phyloP scores from a whole-genome alignment of 768 basidiomycete species.

The Collybia nuda region DNA sequence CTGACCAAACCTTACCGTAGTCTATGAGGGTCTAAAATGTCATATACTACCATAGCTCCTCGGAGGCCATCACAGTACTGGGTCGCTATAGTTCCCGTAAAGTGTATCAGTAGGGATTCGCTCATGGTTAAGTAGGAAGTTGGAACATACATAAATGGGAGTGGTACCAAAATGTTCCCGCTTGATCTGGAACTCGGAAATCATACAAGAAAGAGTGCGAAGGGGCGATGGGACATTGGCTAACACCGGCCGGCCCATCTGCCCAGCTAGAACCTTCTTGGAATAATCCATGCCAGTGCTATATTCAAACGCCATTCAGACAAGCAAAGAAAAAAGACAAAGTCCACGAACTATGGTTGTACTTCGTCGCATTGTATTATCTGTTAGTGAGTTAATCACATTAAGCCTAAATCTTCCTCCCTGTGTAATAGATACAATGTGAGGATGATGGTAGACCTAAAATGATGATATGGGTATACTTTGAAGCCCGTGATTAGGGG shows the following conservation, averaged over 20 bases:
- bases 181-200: constrained; percentile 3
- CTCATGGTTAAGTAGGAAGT: too few species aligned
- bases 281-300: constrained; percentile 5
- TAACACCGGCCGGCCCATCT: constrained; percentile 1
- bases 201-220: constrained; percentile 1
- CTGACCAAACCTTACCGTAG: neutral
- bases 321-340: neutral
- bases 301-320: neutral
- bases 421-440: neutral
- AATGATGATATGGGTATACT: constrained; percentile 9
- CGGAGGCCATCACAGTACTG: constrained; percentile 5
- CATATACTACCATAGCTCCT: constrained; percentile 1
- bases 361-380: constrained; percentile 1
- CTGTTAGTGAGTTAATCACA: constrained; percentile 2
- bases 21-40: neutral
- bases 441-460: neutral
- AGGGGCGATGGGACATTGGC: constrained; percentile 1
- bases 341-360: neutral
- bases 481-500: constrained; percentile 29
- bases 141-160: neutral
- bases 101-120: neutral
- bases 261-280: constrained; percentile 2
- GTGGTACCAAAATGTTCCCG: constrained; percentile 6
- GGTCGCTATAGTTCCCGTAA: neutral
- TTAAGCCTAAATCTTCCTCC: neutral